Conservation (phyloP, 2,329 filamentous ascomycete species). For the Arthrobotrys sinensis region DNA sequence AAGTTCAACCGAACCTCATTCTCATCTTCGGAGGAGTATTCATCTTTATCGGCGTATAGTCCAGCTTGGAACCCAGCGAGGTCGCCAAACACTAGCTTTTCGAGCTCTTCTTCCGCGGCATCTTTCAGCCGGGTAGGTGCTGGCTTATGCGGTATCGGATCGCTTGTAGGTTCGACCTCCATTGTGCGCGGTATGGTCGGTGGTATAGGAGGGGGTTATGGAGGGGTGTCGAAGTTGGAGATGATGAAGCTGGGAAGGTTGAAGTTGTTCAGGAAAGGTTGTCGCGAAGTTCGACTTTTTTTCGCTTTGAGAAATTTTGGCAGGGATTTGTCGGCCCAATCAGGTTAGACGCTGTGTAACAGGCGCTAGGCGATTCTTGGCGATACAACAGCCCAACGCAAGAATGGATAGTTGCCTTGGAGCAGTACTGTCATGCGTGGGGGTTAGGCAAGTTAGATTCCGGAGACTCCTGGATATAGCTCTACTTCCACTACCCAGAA, state of each 20-base stretch:
- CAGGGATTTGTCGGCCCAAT: slow-evolving; percentile 24
- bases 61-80: slow-evolving; percentile 83
- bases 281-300: slow-evolving; percentile 27
- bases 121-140: slow-evolving; percentile 75
- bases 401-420: background rate
- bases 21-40: slow-evolving; percentile 67
- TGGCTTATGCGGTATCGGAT: slow-evolving; percentile 20
- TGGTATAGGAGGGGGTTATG: slow-evolving; percentile 3
- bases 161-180: slow-evolving; percentile 26
- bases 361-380: slow-evolving; percentile 15
- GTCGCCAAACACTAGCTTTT: slow-evolving; percentile 90
- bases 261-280: background rate
- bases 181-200: slow-evolving; percentile 19
- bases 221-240: slow-evolving; percentile 20
- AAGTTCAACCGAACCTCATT: slow-evolving; percentile 63
- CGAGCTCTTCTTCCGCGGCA: slow-evolving; percentile 85
- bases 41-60: slow-evolving; percentile 74
- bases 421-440: background rate
- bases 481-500: too few species aligned
- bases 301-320: slow-evolving; percentile 50
- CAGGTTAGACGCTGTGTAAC: slow-evolving; percentile 45
- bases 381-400: slow-evolving; percentile 34
- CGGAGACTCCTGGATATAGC: background rate
- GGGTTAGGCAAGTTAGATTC: background rate
- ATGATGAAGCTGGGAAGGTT: slow-evolving; percentile 9